A percentile compares a stretch with the other conserved stretches of the same genome.
Conservation (phyloP, 169 alveolate species). For the Eimeria maxima region DNA sequence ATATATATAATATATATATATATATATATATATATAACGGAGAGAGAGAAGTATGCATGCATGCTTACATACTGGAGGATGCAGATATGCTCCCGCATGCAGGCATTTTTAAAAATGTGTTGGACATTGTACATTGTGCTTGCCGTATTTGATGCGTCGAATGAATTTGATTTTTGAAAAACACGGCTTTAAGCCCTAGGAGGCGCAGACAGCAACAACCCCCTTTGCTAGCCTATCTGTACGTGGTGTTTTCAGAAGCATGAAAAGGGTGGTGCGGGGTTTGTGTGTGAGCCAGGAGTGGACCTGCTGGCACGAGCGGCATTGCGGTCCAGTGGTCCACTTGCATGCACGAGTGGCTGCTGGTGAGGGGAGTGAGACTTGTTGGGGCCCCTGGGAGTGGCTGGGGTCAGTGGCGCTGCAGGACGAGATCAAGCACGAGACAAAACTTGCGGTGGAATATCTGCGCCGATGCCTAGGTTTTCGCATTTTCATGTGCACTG, state of each 20-base stretch:
- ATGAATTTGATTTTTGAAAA: too few species aligned
- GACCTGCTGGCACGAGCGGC: conserved; percentile 44
- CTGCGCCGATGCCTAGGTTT: conserved; percentile 59
- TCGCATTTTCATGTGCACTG: conserved; percentile 75
- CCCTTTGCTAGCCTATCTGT: background rate
- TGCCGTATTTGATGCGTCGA: too few species aligned
- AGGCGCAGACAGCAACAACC: background rate
- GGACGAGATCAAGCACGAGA: conserved; percentile 31
- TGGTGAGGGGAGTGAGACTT: background rate
- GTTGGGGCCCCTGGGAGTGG: conserved; percentile 24
- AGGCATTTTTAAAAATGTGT: too few species aligned
- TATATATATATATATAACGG: too few species aligned
- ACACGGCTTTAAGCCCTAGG: background rate
- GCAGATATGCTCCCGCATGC: too few species aligned
- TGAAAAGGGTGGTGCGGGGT: background rate
- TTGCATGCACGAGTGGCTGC: conserved; percentile 30
- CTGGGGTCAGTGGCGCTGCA: conserved; percentile 73
- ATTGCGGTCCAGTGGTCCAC: conserved; percentile 47
- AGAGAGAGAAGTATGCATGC: too few species aligned
- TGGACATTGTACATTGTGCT: too few species aligned
- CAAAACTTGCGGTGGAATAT: conserved; percentile 18
- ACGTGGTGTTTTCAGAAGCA: background rate
- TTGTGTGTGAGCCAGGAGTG: conserved; percentile 33
- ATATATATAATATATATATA: too few species aligned
- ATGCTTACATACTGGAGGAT: too few species aligned